These are phyloP conservation scores for Boehmeria nivea DNA, from an alignment of 306 rosid species.

Conservation along the genomic window DNA sequence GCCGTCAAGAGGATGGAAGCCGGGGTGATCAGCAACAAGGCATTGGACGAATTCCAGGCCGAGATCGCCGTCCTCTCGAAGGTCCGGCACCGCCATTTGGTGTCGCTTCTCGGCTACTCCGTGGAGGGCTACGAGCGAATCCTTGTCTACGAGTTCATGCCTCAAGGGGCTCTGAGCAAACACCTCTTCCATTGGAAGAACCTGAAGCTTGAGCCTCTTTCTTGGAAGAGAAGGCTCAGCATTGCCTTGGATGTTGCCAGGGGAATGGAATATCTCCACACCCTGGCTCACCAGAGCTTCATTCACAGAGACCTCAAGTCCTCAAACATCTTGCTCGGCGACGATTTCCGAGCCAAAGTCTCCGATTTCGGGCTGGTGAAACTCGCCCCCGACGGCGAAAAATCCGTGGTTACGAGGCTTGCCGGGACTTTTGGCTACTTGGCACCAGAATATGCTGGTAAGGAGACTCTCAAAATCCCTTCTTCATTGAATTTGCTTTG, in stretches of 20 bases:
- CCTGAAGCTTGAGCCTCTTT: constrained; percentile 67
- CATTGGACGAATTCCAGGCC: constrained; percentile 90
- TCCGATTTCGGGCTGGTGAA: constrained; percentile 97
- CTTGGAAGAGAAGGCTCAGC: constrained; percentile 93
- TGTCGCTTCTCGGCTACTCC: constrained; percentile 81
- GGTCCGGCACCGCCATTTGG: constrained; percentile 95
- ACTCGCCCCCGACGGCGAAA: constrained; percentile 91
- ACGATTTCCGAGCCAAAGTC: constrained; percentile 81
- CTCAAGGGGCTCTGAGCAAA: constrained; percentile 95
- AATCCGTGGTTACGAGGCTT: constrained; percentile 80
- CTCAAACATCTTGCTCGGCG: constrained; percentile 85
- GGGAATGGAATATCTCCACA: constrained; percentile 96
- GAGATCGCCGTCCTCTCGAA: constrained; percentile 94
- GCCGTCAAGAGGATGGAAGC: constrained; percentile 97
- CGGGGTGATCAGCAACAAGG: constrained; percentile 69
- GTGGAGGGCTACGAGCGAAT: constrained; percentile 74
- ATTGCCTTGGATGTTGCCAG: constrained; percentile 97
- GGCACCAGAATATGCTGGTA: constrained; percentile 99
- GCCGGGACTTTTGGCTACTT: constrained; percentile 98
- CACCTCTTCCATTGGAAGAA: constrained; percentile 94
- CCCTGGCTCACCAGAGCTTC: constrained; percentile 88
- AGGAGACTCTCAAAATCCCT: constrained; percentile 11
- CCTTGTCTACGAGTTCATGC: constrained; percentile 89
- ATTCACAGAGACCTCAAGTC: constrained; percentile 98
- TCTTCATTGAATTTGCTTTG: too few relatives aligned